phyloP scores from a whole-genome alignment of 345 rosid genomes.

The Acer yangbiense region DNA sequence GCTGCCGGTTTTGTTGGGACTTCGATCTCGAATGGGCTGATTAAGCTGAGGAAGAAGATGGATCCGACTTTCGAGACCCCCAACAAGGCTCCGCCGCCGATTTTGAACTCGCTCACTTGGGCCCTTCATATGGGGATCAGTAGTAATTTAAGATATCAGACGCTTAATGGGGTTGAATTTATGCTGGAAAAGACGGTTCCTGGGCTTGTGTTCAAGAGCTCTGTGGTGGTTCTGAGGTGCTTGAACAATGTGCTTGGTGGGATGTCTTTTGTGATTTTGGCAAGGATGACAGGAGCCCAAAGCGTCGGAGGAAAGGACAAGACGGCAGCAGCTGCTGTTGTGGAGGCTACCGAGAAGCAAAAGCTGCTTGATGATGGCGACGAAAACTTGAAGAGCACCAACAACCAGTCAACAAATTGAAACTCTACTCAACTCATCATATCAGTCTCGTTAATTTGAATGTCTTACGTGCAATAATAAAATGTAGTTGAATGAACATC shows the following conservation, averaged over 20 bases:
- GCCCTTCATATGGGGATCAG: slow-evolving; percentile 92
- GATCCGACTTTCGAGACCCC: slow-evolving; percentile 88
- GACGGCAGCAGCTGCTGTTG: not conserved
- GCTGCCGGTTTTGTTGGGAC: slow-evolving; percentile 96
- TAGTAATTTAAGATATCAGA: slow-evolving; percentile 90
- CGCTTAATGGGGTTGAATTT: slow-evolving; percentile 82
- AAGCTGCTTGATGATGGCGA: slow-evolving; percentile 31
- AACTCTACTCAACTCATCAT: not conserved
- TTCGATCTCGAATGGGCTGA: slow-evolving; percentile 74
- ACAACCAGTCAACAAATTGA: slow-evolving; percentile 20
- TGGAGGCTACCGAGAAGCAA: slow-evolving; percentile 35
- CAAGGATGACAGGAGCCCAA: slow-evolving; percentile 96
- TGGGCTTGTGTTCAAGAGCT: slow-evolving; percentile 67
- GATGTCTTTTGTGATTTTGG: slow-evolving; percentile 84
- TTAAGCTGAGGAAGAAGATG: slow-evolving; percentile 91
- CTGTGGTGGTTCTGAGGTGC: slow-evolving; percentile 82
- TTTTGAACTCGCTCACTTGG: slow-evolving; percentile 88
- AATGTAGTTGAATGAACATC: not conserved
- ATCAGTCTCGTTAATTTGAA: not conserved
- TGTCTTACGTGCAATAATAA: not conserved
- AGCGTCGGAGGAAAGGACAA: slow-evolving; percentile 40
- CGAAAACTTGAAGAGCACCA: slow-evolving; percentile 20
- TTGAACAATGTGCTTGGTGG: slow-evolving; percentile 87
- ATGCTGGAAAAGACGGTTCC: slow-evolving; percentile 63
- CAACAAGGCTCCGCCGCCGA: slow-evolving; percentile 84